These are phyloP conservation scores for Eimeria praecox DNA, from an alignment of 169 alveolate species.

Conservation along the genomic window DNA sequence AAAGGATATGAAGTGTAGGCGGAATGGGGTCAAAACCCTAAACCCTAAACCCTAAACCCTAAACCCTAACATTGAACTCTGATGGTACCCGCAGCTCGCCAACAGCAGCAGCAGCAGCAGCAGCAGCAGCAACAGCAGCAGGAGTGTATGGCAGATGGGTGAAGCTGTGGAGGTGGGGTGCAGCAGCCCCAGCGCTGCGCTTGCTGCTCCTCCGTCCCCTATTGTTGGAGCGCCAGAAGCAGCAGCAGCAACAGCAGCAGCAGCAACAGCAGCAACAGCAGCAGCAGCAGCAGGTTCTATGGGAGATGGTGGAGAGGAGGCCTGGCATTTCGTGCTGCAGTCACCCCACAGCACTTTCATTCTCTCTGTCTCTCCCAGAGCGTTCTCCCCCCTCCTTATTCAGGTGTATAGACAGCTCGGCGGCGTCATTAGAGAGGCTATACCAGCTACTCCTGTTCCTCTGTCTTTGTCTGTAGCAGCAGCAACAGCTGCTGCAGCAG, in stretches of 20 bases:
- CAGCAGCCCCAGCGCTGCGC: constrained; percentile 1
- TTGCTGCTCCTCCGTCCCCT: not conserved
- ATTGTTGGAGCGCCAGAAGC: not conserved
- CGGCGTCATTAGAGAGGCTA: not conserved
- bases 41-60: no score
- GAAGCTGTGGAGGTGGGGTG: not conserved
- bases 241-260: constrained; percentile 39
- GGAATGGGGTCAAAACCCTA: not conserved
- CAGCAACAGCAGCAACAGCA: not conserved
- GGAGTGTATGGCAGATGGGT: constrained; percentile 2
- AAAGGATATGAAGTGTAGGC: not conserved
- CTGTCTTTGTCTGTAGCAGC: not conserved
- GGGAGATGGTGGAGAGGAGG: constrained; percentile 5
- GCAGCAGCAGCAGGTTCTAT: constrained; percentile 25
- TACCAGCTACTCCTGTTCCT: not conserved
- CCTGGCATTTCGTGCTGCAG: constrained; percentile 40
- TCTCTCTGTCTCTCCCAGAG: not conserved
- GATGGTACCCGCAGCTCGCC: not conserved
- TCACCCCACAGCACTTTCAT: not conserved
- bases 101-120: constrained; percentile 36
- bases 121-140: constrained; percentile 36
- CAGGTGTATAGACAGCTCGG: not conserved
- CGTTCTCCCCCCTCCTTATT: not conserved
- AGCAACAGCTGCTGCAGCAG: not conserved
- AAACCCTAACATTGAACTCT: no score